Conservation (phyloP, 805 yeast genomes). For the Wickerhamomyces chambardii region DNA sequence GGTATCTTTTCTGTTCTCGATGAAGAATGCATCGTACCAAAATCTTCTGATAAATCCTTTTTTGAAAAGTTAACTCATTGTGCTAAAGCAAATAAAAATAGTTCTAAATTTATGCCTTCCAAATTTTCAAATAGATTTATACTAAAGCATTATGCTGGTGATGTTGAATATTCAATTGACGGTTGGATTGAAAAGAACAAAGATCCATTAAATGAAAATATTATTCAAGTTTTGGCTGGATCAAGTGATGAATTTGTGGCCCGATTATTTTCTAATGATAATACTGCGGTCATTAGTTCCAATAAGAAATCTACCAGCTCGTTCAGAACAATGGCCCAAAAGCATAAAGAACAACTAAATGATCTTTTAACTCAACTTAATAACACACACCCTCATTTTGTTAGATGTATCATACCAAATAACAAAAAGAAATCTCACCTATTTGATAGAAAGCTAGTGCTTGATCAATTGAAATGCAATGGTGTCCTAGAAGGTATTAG, state of each 20-base stretch:
- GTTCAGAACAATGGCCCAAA: slow-evolving; percentile 75
- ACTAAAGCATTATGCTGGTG: slow-evolving; percentile 90
- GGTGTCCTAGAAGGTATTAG: slow-evolving; percentile 98
- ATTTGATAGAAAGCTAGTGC: slow-evolving; percentile 68
- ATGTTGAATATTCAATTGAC: slow-evolving; percentile 86
- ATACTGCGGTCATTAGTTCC: slow-evolving; percentile 12
- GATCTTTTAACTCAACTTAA: slow-evolving; percentile 64
- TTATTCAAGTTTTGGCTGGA: slow-evolving; percentile 47
- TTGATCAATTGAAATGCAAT: slow-evolving; percentile 88
- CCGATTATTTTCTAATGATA: slow-evolving; percentile 38
- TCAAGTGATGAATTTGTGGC: slow-evolving; percentile 53
- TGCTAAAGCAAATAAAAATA: slow-evolving; percentile 44
- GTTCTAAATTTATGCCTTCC: slow-evolving; percentile 60
- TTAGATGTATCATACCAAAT: slow-evolving; percentile 92
- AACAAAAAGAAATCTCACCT: slow-evolving; percentile 57
- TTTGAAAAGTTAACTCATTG: slow-evolving; percentile 66
- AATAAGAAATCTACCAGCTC: slow-evolving; percentile 27
- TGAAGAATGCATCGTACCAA: slow-evolving; percentile 94
- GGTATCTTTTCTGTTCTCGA: slow-evolving; percentile 83
- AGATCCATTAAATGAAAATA: slow-evolving; percentile 81
- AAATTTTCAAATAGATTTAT: slow-evolving; percentile 72
- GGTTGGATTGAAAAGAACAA: slow-evolving; percentile 94
- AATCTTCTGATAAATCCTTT: slow-evolving; percentile 75
- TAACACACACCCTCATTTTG: slow-evolving; percentile 91
- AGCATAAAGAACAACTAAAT: slow-evolving; percentile 78